Conservation (phyloP, 805 yeast genomes). For the Metschnikowia reukaufii region DNA sequence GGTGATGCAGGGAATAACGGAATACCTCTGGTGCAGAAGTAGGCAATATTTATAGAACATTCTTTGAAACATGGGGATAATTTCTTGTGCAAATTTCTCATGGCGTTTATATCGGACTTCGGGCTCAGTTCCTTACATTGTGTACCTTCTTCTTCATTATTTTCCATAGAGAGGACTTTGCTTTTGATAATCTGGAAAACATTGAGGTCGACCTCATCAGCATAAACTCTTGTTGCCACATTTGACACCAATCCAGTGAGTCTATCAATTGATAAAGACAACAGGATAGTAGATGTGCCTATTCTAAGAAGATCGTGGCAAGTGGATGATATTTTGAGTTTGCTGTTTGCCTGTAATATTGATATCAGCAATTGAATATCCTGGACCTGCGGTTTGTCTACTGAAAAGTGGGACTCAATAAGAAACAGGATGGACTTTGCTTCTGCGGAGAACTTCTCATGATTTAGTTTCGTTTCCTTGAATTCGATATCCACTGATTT, state of each 20-base stretch:
- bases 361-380: slow-evolving; percentile 1
- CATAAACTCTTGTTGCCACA: slow-evolving; percentile 9
- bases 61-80: slow-evolving; percentile 15
- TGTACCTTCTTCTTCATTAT: neutral
- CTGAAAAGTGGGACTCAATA: neutral
- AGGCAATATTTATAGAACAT: slow-evolving; percentile 13
- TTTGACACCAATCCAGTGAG: slow-evolving; percentile 11
- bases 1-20: slow-evolving; percentile 17
- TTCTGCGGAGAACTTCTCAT: neutral
- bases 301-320: neutral
- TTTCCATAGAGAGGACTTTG: neutral
- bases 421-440: slow-evolving; percentile 8
- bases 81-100: slow-evolving; percentile 11
- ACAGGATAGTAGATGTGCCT: slow-evolving; percentile 12
- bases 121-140: neutral
- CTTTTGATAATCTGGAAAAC: slow-evolving; percentile 9
- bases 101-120: slow-evolving; percentile 1
- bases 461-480: slow-evolving; percentile 1
- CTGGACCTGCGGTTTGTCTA: neutral
- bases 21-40: slow-evolving; percentile 11
- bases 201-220: slow-evolving; percentile 13
- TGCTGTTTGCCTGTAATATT: neutral
- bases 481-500: slow-evolving; percentile 12
- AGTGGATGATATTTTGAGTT: neutral
- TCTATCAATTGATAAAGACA: slow-evolving; percentile 6